A percentile compares a stretch with the other conserved stretches of the same genome.
Evolutionary conservation across 495 filamentous ascomycete species (phyloP).

Genomic region (Aspergillus ellipticus): DNA sequence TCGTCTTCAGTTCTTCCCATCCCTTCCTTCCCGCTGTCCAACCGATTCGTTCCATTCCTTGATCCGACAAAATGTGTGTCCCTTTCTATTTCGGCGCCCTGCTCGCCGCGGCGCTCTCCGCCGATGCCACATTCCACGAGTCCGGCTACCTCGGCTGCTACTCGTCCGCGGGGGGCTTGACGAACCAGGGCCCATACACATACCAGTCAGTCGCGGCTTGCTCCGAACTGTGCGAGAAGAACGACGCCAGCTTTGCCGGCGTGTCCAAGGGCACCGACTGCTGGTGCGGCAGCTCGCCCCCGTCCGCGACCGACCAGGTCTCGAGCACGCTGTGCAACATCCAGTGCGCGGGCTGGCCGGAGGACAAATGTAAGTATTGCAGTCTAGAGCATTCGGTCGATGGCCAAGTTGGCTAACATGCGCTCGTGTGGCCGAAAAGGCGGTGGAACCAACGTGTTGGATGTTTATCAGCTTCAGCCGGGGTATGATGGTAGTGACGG

Average conservation of each 20-base stretch:
- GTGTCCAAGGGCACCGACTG: neutral
- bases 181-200: neutral
- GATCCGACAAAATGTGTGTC: neutral
- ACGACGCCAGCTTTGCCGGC: neutral
- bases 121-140: neutral
- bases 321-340: conserved; percentile 2
- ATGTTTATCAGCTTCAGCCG: neutral
- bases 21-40: too few relatives aligned
- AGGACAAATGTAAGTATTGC: conserved; percentile 4
- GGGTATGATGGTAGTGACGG: neutral
- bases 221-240: neutral
- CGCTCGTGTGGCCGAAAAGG: neutral
- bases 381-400: too few relatives aligned
- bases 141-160: conserved; percentile 4
- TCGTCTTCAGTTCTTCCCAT: neutral
- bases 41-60: neutral
- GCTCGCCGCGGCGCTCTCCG: neutral
- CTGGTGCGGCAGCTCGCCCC: conserved; percentile 5
- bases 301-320: neutral
- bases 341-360: neutral
- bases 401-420: neutral
- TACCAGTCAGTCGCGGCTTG: conserved; percentile 1
- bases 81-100: neutral
- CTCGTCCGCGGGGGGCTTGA: neutral
- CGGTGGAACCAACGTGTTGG: conserved; percentile 1